phyloP scores from a whole-genome alignment of 2,329 filamentous ascomycete genomes.

The Gaeumannomyces sp. region DNA sequence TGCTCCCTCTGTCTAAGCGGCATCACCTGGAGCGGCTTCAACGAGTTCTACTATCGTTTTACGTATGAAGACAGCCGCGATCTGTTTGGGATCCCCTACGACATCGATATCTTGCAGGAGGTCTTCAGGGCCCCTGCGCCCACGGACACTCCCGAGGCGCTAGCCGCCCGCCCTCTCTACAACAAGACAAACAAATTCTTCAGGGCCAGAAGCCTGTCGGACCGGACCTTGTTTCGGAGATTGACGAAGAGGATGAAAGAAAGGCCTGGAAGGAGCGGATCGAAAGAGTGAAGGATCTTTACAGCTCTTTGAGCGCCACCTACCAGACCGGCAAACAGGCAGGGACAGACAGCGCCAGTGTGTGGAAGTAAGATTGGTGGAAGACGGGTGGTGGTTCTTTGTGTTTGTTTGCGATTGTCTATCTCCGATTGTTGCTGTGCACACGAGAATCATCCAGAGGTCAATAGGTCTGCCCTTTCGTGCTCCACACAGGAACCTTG shows the following conservation, averaged over 20 bases:
- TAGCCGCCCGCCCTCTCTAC: constrained; percentile 39
- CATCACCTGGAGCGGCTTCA: constrained; percentile 53
- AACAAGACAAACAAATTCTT: constrained; percentile 54
- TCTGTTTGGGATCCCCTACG: constrained; percentile 48
- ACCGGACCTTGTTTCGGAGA: constrained; percentile 32
- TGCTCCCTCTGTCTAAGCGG: constrained; percentile 52
- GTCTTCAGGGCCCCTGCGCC: constrained; percentile 44
- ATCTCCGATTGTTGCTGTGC: not conserved
- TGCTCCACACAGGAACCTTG: too few species aligned
- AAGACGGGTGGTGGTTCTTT: not conserved
- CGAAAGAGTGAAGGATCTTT: constrained; percentile 41
- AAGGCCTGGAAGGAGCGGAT: constrained; percentile 33
- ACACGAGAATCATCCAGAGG: not conserved
- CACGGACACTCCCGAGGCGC: constrained; percentile 29
- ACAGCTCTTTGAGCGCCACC: constrained; percentile 37
- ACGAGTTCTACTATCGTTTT: constrained; percentile 51
- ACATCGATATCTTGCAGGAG: constrained; percentile 50
- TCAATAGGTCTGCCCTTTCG: not conserved
- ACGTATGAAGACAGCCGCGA: constrained; percentile 54
- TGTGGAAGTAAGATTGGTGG: constrained; percentile 36
- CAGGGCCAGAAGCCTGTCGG: constrained; percentile 33
- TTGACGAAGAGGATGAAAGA: constrained; percentile 29
- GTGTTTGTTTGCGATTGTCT: not conserved
- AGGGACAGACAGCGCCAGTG: constrained; percentile 37
- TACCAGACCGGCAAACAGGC: constrained; percentile 42